Base-by-base conservation (phyloP, 2,329 filamentous ascomycete genomes). In the Phoma sp. region DNA sequence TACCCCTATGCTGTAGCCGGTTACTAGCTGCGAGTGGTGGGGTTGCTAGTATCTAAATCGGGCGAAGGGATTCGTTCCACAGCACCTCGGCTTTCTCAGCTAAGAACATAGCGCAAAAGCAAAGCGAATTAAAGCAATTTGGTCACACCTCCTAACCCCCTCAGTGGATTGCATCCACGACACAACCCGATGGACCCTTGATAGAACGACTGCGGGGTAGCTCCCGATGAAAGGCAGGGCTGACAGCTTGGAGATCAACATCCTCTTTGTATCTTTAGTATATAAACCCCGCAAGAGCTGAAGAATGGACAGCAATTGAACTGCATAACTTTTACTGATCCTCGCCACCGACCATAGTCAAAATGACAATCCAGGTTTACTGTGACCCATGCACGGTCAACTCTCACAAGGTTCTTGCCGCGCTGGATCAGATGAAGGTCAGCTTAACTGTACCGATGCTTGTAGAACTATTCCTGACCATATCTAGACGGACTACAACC, bases 351-450 rank as follows among this genome's bases (percentile, higher is more conserved):
- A n/a, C n/a, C n/a, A n/a, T n/a, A n/a, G n/a, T 15, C 51, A 51
- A 51, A 2, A 61, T 61, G 58, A 61, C 55, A 7, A 58, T 61
- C 30, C 55, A 61, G 38, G 47, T 61, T 1, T 61, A 61, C 47
- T 56, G 51, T 42, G 75, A 78, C 55, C 76, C 76, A 9, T 75
- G 72, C 59, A 78, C 76, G 21, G 64, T 78, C 68, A 78, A 79
- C 62, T 68, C 68, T 51, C 74, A 73, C 42, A 78, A 79, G 53
- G 72, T 78, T 11, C 66, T 79, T 23, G 76, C 76, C 30, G 75
- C 72, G 7, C 65, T 78, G 17, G 67, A 76, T 28, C 57, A 76
- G 34, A 62, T 77, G 26, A 68, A 69, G 42, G 49, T 47, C 1
- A 42, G 17, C 11, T n/a, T 30, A 7, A 11, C 2, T n/a, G 5